These are phyloP conservation scores for Typha latifolia DNA, from an alignment of 176 grass and related monocot genomes.

Conservation along the genomic window DNA sequence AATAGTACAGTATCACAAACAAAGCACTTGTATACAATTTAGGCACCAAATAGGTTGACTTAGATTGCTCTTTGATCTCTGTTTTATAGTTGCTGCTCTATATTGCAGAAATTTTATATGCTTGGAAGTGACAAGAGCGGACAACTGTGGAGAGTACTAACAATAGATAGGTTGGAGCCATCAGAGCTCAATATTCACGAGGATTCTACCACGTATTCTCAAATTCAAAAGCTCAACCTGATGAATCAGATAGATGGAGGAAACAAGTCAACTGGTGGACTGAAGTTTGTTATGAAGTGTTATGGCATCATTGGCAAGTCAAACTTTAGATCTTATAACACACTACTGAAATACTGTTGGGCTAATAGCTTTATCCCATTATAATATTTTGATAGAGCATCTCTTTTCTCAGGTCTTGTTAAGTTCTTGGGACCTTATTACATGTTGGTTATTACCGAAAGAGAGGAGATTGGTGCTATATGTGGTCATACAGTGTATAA, in stretches of 20 bases:
- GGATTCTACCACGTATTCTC: conserved; percentile 56
- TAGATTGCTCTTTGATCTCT: not conserved
- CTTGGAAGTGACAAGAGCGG: conserved; percentile 56
- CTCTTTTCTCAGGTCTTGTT: conserved; percentile 56
- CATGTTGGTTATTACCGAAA: conserved; percentile 83
- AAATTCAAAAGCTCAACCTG: conserved; percentile 40
- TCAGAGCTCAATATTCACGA: conserved; percentile 61
- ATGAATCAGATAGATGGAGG: conserved; percentile 50
- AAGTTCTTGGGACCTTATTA: conserved; percentile 91
- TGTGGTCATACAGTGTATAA: conserved; percentile 76
- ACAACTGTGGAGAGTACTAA: conserved; percentile 62
- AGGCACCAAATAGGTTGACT: not conserved
- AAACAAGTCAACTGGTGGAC: conserved; percentile 49
- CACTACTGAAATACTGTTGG: not conserved
- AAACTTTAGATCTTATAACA: conserved; percentile 2
- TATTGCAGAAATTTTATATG: conserved; percentile 66
- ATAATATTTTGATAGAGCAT: conserved; percentile 9
- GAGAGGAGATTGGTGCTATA: conserved; percentile 65
- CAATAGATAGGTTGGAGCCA: conserved; percentile 58
- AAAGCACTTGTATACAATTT: not conserved
- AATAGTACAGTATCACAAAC: no score
- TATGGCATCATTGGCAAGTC: conserved; percentile 81
- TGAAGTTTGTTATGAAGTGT: conserved; percentile 81
- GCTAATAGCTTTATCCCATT: conserved; percentile 1
- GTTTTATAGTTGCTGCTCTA: conserved; percentile 23